Evolutionary conservation across 108 stramenopile genomes (phyloP).

Genomic region (Epithemia pelagica): DNA sequence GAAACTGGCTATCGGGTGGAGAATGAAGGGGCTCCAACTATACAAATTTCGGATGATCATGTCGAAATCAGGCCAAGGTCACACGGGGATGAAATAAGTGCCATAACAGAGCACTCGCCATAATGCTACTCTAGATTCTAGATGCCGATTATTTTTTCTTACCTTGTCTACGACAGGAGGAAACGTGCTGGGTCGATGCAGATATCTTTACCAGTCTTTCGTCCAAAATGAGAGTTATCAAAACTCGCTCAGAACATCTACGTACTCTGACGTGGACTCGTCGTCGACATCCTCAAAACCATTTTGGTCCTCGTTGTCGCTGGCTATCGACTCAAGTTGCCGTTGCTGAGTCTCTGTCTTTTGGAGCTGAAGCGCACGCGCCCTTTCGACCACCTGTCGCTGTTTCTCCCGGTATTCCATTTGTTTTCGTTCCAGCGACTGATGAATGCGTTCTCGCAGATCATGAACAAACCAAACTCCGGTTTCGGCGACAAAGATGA

Average conservation of each 20-base stretch:
- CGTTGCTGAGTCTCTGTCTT: not conserved
- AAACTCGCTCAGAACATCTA: not conserved
- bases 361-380: not conserved
- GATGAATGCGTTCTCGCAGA: conserved; percentile 45
- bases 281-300: not conserved
- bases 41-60: not conserved
- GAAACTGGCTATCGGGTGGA: not conserved
- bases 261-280: not conserved
- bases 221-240: not conserved
- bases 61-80: conserved; percentile 5
- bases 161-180: no score
- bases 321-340: not conserved
- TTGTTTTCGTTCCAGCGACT: conserved; percentile 30
- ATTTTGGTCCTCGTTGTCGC: not conserved
- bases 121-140: no score
- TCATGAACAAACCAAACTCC: conserved; percentile 32
- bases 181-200: no score
- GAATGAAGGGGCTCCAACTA: no score
- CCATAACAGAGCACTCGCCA: conserved; percentile 27
- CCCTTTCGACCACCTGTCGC: conserved; percentile 26
- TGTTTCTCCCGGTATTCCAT: conserved; percentile 39
- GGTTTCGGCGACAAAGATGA: conserved; percentile 44
- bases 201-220: no score
- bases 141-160: no score
- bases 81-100: conserved; percentile 38